Base-by-base conservation (phyloP, 2,329 filamentous ascomycete species). In the Plenodomus lindquistii region DNA sequence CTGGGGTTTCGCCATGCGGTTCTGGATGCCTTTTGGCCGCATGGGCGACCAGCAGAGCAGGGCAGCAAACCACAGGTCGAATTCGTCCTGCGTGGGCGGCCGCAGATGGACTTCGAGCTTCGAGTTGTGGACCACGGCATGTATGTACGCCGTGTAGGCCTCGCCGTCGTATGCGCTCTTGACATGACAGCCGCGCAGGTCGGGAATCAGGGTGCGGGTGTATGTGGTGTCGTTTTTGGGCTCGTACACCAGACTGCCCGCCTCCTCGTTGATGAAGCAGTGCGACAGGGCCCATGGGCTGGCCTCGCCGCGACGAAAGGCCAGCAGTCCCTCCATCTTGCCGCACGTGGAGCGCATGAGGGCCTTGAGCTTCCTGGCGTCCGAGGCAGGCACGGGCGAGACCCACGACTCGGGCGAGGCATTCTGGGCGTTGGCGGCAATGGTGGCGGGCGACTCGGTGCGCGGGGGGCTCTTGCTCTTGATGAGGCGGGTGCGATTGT, bases 21-120 rank as follows among this genome's bases (percentile, higher is more conserved):
- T 79, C 53, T 76, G 73, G 15, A 81, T 74, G 11, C 79, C 79
- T 10, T 79, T 78, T 1, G 85, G 84, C 19, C 83, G 82, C 50
- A 91, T 78, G 55, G 90, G 88, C 68, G 91, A 87, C 89, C 89
- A 94, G 66, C 87, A 90, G 24, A 93, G 77, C 37, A 94, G 72
- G 7, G 89, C 89, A 13, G 89, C 89, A 47, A 92, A 82, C 89
- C 89, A 94, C 18, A 86, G 78, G 59, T 93, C 88, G 56, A 87
- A 83, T 62, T 93, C 88, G 17, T 85, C 81, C 24, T 81, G 72
- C 2, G 80, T 79, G 8, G 82, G 70, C 13, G 89, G 87, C 29
- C 85, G 81, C 48, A 94, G 73, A 44, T 87, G 76, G 37, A 90
- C 75, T 55, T 88, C 81, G 19, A 84, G 70, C 7, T 80, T 80